phyloP scores from a whole-genome alignment of 345 rosid genomes.

The Lumnitzera littorea region DNA sequence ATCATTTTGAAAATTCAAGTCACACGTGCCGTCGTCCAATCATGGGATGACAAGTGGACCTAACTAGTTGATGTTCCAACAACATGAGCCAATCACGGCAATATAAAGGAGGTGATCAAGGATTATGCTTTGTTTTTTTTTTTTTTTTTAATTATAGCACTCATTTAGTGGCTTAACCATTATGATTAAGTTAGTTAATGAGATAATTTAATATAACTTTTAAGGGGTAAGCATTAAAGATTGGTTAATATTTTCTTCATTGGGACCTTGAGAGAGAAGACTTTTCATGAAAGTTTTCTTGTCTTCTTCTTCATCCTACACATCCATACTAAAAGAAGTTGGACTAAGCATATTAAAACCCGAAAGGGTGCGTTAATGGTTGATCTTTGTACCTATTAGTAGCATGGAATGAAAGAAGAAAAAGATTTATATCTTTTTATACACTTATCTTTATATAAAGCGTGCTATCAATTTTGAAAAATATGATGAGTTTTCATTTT shows the following conservation, averaged over 20 bases:
- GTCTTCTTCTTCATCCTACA: slow-evolving; percentile 7
- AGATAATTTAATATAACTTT: no score
- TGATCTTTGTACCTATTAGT: no score
- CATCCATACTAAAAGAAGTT: slow-evolving; percentile 5
- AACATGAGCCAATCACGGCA: slow-evolving; percentile 15
- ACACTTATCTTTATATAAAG: no score
- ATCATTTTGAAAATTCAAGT: slow-evolving; percentile 7
- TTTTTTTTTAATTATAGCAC: background rate
- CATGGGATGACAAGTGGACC: slow-evolving; percentile 4
- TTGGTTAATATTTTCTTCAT: background rate
- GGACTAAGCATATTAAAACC: background rate
- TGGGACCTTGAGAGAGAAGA: slow-evolving; percentile 1
- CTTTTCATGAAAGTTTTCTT: slow-evolving; percentile 7
- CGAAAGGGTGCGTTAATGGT: no score
- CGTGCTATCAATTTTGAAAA: no score
- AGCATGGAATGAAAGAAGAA: no score
- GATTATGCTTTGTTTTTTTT: slow-evolving; percentile 3
- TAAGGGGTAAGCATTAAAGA: background rate
- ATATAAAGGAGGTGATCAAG: slow-evolving; percentile 5
- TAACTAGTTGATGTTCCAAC: background rate
- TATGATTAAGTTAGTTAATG: background rate
- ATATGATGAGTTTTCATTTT: no score
- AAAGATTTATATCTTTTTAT: no score
- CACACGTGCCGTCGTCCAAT: slow-evolving; percentile 11
- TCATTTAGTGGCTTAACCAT: background rate